Conservation (phyloP, 148 eudicot species). For the Vaccinium darrowii region DNA sequence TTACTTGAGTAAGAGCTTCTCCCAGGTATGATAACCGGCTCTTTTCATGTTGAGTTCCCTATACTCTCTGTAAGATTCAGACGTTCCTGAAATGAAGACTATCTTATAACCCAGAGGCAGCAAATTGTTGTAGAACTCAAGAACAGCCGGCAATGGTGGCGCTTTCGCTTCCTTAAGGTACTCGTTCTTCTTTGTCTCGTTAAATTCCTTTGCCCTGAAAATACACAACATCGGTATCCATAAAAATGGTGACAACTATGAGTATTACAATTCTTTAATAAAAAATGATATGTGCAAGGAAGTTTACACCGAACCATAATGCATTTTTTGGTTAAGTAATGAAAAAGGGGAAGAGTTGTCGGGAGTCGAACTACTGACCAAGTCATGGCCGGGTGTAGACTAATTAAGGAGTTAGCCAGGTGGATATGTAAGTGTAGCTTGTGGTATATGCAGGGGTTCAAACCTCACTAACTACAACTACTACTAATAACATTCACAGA, state of each 20-base stretch:
- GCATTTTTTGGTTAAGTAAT: no score
- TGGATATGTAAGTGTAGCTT: no score
- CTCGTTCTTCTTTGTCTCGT: constrained; percentile 19
- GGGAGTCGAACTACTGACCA: no score
- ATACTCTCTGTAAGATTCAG: constrained; percentile 20
- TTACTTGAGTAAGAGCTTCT: constrained; percentile 45
- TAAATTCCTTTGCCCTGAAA: constrained; percentile 24
- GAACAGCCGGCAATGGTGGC: constrained; percentile 18
- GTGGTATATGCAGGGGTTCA: no score
- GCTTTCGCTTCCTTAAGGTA: constrained; percentile 21
- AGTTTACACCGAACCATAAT: no score
- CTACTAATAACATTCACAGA: no score
- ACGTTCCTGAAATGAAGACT: constrained; percentile 38
- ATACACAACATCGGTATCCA: background rate
- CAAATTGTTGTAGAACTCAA: constrained; percentile 26
- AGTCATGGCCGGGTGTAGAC: no score
- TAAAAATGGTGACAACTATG: background rate
- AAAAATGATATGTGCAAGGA: no score
- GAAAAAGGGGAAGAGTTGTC: no score
- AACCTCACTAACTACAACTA: no score
- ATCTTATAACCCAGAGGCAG: constrained; percentile 33
- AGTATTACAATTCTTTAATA: background rate
- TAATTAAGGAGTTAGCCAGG: no score
- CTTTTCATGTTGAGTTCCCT: constrained; percentile 34
- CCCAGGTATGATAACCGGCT: constrained; percentile 44